phyloP scores from a whole-genome alignment of 2,329 filamentous ascomycete species.

The Capronia americana region DNA sequence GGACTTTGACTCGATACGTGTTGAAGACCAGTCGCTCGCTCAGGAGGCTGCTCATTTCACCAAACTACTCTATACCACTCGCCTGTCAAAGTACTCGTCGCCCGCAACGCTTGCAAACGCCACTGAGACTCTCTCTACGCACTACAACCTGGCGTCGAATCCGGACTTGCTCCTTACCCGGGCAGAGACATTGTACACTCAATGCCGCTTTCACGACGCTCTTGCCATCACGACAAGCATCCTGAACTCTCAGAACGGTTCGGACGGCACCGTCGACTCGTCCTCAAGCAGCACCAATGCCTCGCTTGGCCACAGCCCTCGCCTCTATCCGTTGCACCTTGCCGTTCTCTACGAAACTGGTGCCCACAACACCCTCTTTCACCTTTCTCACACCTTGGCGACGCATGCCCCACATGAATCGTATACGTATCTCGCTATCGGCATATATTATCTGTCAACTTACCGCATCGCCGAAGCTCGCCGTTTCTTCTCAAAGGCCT shows the following conservation, averaged over 20 bases:
- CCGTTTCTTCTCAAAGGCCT: conserved; percentile 95
- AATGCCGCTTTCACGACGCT: conserved; percentile 90
- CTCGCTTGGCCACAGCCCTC: conserved; percentile 53
- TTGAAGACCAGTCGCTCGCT: conserved; percentile 69
- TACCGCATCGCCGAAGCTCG: conserved; percentile 90
- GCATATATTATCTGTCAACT: conserved; percentile 90
- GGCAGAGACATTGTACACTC: conserved; percentile 90
- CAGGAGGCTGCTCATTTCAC: conserved; percentile 94
- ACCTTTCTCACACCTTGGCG: conserved; percentile 89
- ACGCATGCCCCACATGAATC: conserved; percentile 91
- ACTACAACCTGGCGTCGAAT: conserved; percentile 86
- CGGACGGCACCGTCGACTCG: conserved; percentile 54
- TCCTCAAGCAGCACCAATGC: conserved; percentile 38
- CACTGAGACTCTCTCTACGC: conserved; percentile 87
- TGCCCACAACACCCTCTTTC: conserved; percentile 85
- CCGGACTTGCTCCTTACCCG: conserved; percentile 88
- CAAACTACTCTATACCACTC: conserved; percentile 93
- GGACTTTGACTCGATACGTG: conserved; percentile 83
- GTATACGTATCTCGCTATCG: conserved; percentile 91
- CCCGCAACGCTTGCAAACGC: conserved; percentile 81
- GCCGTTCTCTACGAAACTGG: conserved; percentile 88
- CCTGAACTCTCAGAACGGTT: conserved; percentile 87
- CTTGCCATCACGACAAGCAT: conserved; percentile 83
- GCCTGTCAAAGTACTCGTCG: conserved; percentile 92
- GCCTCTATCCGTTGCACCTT: conserved; percentile 85